Evolutionary conservation across 139 green algal species (phyloP), one percentile per base, ranked within the genome.

Genomic region (Picochlorum sp.): DNA sequence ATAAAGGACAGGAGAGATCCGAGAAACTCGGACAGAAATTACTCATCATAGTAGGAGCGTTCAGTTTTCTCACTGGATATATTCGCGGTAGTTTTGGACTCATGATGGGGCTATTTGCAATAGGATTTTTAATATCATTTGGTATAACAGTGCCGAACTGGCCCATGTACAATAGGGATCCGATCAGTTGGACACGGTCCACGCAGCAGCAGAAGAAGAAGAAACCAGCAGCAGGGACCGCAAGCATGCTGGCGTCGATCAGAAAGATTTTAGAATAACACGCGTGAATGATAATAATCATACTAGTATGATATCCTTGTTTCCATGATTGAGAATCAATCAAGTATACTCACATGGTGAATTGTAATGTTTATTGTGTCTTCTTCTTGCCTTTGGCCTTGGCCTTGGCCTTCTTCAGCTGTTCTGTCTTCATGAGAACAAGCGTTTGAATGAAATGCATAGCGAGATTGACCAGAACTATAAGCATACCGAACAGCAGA

Each of bases 401-500:
- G 16, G 6, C n/a, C 24, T 32, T 59, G 15, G 32, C 32, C 34
- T 66, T 20, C 13, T 66, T 54, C 34, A 66, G n/a, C 13, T 66
- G n/a, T 20, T 66, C 58, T 14, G 14, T 64, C 34, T 62, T 58
- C 56, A 69, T 51, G 8, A 13, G 18, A 6, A 61, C 6, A 11
- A 62, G 10, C 32, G 23, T 13, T 28, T 21, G 15, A 21, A 21
- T 16, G 11, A 20, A n/a, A 13, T 26, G 24, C 26, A 41, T 11
- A 20, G 61, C 26, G 6, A 69, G 37, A 46, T 74, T 52, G 28
- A 85, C 68, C 65, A 85, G 49, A 16, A 81, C 66, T 8, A 79
- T 51, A 18, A 84, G 68, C 76, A 84, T 85, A 57, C 65, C 63
- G 50, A 84, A 16, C 14, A 85, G 28, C 6, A 85, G 68, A 0